phyloP scores from a whole-genome alignment of 148 eudicot species.

The Persicaria maculosa region DNA sequence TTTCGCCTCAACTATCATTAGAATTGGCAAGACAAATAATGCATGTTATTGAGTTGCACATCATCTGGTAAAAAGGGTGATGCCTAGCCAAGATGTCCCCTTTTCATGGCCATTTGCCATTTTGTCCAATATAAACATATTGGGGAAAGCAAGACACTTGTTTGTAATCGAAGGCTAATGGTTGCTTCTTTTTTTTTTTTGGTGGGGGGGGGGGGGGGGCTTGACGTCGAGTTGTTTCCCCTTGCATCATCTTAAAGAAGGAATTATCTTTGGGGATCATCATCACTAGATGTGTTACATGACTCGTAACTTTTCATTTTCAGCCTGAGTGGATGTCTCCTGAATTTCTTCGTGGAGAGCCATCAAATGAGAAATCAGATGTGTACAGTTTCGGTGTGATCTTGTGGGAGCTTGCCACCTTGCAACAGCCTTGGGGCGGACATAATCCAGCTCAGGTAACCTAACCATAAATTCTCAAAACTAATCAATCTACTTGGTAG shows the following conservation, averaged over 20 bases:
- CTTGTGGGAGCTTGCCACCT: slow-evolving; percentile 89
- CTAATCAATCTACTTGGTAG: no score
- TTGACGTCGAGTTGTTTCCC: no score
- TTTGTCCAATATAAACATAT: no score
- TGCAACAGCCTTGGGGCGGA: slow-evolving; percentile 97
- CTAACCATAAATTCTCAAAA: background rate
- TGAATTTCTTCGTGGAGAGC: slow-evolving; percentile 95
- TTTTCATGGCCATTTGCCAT: no score
- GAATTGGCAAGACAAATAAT: background rate
- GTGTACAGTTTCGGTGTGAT: slow-evolving; percentile 97
- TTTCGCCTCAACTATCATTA: background rate
- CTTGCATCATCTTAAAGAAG: slow-evolving; percentile 9
- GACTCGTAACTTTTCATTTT: slow-evolving; percentile 26
- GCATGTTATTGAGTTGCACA: background rate
- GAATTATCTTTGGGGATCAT: slow-evolving; percentile 17
- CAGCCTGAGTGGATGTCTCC: slow-evolving; percentile 99
- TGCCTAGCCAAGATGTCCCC: no score
- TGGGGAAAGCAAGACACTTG: no score
- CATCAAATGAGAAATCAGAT: slow-evolving; percentile 90
- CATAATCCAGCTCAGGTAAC: slow-evolving; percentile 92
- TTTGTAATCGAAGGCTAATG: no score
- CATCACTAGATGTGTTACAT: slow-evolving; percentile 17
- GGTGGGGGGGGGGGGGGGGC: no score
- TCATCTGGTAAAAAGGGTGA: background rate
- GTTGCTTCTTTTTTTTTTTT: no score